phyloP scores from a whole-genome alignment of 2,329 filamentous ascomycete genomes.

The Geosmithia flava region DNA sequence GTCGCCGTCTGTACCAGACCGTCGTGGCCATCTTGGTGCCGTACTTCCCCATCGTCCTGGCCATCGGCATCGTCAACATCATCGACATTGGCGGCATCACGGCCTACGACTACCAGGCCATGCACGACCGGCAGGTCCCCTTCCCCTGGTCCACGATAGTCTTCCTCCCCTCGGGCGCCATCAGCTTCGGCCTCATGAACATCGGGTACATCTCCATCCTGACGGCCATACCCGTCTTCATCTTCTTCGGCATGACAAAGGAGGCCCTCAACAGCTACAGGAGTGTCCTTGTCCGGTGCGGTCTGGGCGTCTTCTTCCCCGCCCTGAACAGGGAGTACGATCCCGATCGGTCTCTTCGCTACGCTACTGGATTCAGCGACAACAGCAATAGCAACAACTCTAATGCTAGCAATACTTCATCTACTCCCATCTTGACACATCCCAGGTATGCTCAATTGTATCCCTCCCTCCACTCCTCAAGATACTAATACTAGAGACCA shows the following conservation, averaged over 20 bases:
- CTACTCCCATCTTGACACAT: background rate
- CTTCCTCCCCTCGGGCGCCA: slow-evolving; percentile 26
- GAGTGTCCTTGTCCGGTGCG: slow-evolving; percentile 20
- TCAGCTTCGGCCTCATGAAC: slow-evolving; percentile 28
- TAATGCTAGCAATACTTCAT: slow-evolving; percentile 1
- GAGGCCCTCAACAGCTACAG: slow-evolving; percentile 40
- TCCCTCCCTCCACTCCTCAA: too few species aligned
- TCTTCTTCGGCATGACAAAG: slow-evolving; percentile 43
- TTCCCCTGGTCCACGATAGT: slow-evolving; percentile 34
- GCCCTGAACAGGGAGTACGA: slow-evolving; percentile 24
- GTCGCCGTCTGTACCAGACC: slow-evolving; percentile 43
- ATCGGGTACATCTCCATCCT: slow-evolving; percentile 35
- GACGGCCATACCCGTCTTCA: slow-evolving; percentile 32
- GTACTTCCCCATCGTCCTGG: slow-evolving; percentile 34
- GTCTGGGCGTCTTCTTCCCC: slow-evolving; percentile 31
- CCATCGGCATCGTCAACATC: slow-evolving; percentile 28
- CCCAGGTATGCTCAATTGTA: slow-evolving; percentile 2
- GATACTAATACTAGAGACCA: too few species aligned
- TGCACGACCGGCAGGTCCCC: slow-evolving; percentile 24
- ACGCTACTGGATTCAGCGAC: background rate
- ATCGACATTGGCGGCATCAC: slow-evolving; percentile 10
- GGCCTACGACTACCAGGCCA: slow-evolving; percentile 26
- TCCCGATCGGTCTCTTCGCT: slow-evolving; percentile 11
- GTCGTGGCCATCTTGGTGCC: slow-evolving; percentile 36
- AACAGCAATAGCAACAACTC: background rate